Evolutionary conservation across 768 basidiomycete species (phyloP), one percentile per base, ranked within the genome.

Genomic region (Nidularia sp.): DNA sequence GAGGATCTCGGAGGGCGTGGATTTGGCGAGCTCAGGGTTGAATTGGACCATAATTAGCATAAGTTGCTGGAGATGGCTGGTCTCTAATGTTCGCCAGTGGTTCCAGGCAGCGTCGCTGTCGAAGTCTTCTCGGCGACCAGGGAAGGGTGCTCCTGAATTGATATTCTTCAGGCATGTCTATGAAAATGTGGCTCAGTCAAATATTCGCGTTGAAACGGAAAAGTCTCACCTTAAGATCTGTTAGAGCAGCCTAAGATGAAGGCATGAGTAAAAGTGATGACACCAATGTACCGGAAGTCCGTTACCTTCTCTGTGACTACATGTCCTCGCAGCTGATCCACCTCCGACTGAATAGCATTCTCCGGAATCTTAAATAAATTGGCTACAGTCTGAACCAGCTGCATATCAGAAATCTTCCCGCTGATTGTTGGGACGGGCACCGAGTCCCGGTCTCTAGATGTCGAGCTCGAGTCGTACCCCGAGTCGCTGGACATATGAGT

Each of bases 161-260:
- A 98, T 88, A 57, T 93, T 90, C 73, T 96, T 96, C 50, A 98
- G 73, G 63, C 90, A 94, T 34, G 88, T 90, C 90, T 94, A 55
- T 12, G 29, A 61, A 36, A 33, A 43, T 58, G 45, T 52, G 58
- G 25, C 2, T 25, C 25, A 25, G 25, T 25, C 25, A 3, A 25
- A 25, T 25, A 25, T 2, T 25, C 25, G 25, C 25, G 25, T 25
- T 25, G 25, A 25, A 1, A 25, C 25, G 33, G 32, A 47, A 36
- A 18, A 18, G 31, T 45, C 57, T 57, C 58, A 88, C 92, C 81
- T 95, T 97, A 51, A 96, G 76, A 65, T 97, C 93, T 43, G 78
- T 78, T 52, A 97, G 70, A 0, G 93, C 93, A 25, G 93, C 92
- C 85, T 92, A 55, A 49, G 49, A 48, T 4, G 22, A 48, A 22